These are phyloP conservation scores for Blastosporella zonata DNA, from an alignment of 1,284 basidiomycete genomes.

Conservation along the genomic window DNA sequence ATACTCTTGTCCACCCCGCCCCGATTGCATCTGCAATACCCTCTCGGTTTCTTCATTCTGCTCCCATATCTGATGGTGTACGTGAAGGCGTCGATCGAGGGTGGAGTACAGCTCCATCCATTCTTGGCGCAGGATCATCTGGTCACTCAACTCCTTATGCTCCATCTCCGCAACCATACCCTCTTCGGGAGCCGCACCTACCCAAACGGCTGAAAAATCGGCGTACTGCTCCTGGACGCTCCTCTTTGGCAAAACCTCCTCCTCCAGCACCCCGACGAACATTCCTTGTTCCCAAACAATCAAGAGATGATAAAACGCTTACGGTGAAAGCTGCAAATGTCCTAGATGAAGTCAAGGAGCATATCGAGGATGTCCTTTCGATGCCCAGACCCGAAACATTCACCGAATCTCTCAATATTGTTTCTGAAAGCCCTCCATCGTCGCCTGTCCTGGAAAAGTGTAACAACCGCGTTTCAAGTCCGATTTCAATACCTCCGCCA, in stretches of 20 bases:
- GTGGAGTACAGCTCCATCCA: constrained; percentile 4
- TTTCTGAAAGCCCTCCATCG: neutral
- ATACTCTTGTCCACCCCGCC: neutral
- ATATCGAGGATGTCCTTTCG: too few relatives aligned
- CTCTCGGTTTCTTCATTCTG: neutral
- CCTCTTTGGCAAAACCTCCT: neutral
- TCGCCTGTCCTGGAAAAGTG: neutral
- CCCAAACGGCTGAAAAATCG: neutral
- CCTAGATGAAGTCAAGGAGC: neutral
- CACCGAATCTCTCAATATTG: neutral
- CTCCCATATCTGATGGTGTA: neutral
- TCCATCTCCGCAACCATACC: neutral
- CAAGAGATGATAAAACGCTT: neutral
- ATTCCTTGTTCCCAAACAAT: neutral
- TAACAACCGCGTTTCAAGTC: neutral
- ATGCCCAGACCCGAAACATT: neutral
- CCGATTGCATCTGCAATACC: neutral
- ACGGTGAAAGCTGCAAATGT: neutral
- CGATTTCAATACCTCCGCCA: neutral
- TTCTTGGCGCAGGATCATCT: neutral
- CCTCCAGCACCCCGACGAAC: neutral
- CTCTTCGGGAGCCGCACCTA: neutral
- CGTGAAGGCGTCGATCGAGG: neutral
- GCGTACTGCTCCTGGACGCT: neutral
- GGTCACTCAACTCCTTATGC: neutral